Evolutionary conservation across 2,329 filamentous ascomycete genomes (phyloP), one percentile per base, ranked within the genome.

Genomic region (Sporothrix dimorphospora): DNA sequence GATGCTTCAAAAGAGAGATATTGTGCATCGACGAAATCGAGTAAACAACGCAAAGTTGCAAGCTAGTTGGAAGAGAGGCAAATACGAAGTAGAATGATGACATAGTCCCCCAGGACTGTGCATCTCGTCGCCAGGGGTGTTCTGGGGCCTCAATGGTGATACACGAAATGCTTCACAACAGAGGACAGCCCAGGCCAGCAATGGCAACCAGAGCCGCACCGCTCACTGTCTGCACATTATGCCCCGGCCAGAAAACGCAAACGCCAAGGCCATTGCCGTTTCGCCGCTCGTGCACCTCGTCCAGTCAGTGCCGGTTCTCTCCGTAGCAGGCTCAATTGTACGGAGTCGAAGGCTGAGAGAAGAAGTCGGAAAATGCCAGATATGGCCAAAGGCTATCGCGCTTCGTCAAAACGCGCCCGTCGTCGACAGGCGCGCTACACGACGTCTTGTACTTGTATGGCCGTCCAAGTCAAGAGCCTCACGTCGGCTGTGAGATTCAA

Each of bases 81-180:
- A 55, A 6, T 9, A 5, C 24, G n/a, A 55, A 21, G 12, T 7
- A 55, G 9, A 21, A 30, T 27, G 21, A 12, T 11, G 24, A 14
- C 51, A 19, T 4, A 21, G 3, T 8, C 24, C 24, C 38, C 21
- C 59, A 12, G 45, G 27, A 45, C 59, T 45, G 59, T 63, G 34
- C 55, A 45, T 45, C 59, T 40, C 30, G 30, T 34, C 8, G 12
- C n/a, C 11, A 55, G 30, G 51, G 68, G 45, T 40, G 24, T 24
- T 30, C 5, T 63, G 9, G 53, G 67, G 53, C 7, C 21, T 27
- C 24, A 11, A 19, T 63, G 19, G 42, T 71, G 69, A 71, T 53
- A 71, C 69, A 71, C 57, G 5, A n/a, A 3, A 34, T 55, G 69
- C 12, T 65, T 65, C 69, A 71, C 12, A 27, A 45, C n/a, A 12